A percentile compares a stretch with the other conserved stretches of the same genome.
Evolutionary conservation across 495 filamentous ascomycete genomes (phyloP).

Genomic region (Cenococcum geophilum): DNA sequence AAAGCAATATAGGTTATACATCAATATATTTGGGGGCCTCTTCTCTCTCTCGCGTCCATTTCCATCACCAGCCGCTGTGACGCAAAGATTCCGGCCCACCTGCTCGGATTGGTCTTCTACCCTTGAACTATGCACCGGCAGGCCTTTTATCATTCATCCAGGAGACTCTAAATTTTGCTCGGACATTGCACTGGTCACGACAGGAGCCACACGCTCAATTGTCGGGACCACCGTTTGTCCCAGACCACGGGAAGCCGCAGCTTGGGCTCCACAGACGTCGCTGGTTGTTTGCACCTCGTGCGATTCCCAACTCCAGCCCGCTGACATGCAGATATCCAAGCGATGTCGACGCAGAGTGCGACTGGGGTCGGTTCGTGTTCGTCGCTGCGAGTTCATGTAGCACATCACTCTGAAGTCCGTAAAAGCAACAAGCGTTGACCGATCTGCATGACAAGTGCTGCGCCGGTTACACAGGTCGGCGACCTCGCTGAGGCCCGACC

Average conservation of each 20-base stretch:
- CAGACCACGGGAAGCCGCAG: conserved; percentile 28
- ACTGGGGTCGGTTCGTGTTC: not conserved
- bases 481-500: not conserved
- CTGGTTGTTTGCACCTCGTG: conserved; percentile 11
- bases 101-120: not conserved
- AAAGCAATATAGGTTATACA: no score
- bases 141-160: conserved; percentile 10
- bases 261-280: conserved; percentile 17
- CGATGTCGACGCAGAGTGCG: not conserved
- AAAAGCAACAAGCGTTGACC: conserved; percentile 18
- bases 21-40: not conserved
- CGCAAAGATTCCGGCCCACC: conserved; percentile 1
- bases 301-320: not conserved
- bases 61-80: not conserved
- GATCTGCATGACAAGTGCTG: conserved; percentile 22
- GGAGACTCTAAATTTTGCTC: conserved; percentile 14
- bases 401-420: not conserved
- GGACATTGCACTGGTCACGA: conserved; percentile 20
- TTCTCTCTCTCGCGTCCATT: not conserved
- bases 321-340: conserved; percentile 22
- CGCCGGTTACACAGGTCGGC: conserved; percentile 11
- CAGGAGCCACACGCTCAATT: conserved; percentile 26
- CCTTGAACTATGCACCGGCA: conserved; percentile 8
- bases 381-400: conserved; percentile 2
- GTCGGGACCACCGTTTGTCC: conserved; percentile 29